A percentile compares a stretch with the other conserved stretches of the same genome.
These are phyloP conservation scores for Alternaria brassicicola DNA, from an alignment of 2,329 filamentous ascomycete genomes.

Conservation along the genomic window DNA sequence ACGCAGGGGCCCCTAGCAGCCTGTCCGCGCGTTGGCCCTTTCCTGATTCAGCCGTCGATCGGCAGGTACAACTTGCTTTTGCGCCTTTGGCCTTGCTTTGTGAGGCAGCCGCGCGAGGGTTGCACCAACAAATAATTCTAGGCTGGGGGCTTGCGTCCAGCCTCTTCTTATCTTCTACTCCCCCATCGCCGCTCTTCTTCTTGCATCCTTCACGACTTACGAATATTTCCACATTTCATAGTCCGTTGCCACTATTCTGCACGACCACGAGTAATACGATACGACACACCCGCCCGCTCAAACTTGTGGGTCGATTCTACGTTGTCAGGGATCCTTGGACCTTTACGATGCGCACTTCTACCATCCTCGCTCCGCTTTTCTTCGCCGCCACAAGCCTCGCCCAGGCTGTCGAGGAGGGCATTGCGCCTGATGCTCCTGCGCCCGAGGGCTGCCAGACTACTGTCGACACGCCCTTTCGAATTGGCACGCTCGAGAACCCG, in stretches of 20 bases:
- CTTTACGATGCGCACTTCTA: constrained; percentile 37
- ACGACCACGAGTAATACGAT: background rate
- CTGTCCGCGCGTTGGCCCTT: constrained; percentile 12
- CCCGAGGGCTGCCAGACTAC: constrained; percentile 61
- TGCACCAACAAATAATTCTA: constrained; percentile 21
- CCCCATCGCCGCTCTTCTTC: background rate
- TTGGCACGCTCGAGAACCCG: constrained; percentile 58
- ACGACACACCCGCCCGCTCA: background rate
- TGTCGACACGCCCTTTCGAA: constrained; percentile 63
- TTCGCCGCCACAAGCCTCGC: constrained; percentile 35
- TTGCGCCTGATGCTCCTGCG: constrained; percentile 57
- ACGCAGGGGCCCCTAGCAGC: constrained; percentile 4
- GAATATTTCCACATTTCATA: background rate
- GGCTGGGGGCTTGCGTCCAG: constrained; percentile 4
- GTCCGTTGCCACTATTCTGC: background rate
- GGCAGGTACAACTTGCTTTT: constrained; percentile 21
- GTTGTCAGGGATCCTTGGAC: constrained; percentile 1
- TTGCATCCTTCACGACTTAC: constrained; percentile 2
- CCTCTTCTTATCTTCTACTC: constrained; percentile 6
- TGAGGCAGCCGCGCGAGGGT: constrained; percentile 9
- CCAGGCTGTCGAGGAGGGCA: constrained; percentile 42
- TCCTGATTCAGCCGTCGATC: constrained; percentile 13
- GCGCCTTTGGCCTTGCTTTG: constrained; percentile 19
- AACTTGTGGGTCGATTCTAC: constrained; percentile 8
- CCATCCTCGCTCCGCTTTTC: constrained; percentile 37